Percentiles rank a stretch among this genome's conserved stretches.
Conservation (phyloP, 2,329 filamentous ascomycete genomes). For the Onygenales sp. region DNA sequence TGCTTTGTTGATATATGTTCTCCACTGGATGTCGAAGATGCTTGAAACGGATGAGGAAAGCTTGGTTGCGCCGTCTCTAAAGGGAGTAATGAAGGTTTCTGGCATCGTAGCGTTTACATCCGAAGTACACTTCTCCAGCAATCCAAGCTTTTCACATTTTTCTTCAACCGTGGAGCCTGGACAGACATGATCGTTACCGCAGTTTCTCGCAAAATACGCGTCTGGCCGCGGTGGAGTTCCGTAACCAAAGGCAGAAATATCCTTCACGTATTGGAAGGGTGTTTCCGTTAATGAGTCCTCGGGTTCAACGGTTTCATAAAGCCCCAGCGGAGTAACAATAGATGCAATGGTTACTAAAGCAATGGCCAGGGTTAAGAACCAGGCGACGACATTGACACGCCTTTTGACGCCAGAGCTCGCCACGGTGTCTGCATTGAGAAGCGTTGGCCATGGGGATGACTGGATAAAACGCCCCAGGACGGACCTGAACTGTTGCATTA, state of each 20-base stretch:
- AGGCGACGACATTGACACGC: constrained; percentile 16
- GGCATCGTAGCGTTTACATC: constrained; percentile 23
- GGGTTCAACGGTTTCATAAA: constrained; percentile 29
- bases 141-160: constrained; percentile 2
- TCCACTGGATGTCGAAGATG: constrained; percentile 35
- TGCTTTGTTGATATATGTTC: constrained; percentile 16
- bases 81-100: constrained; percentile 22
- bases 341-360: constrained; percentile 31
- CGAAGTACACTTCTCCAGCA: constrained; percentile 11
- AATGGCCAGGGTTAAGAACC: constrained; percentile 18
- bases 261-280: constrained; percentile 30
- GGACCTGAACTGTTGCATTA: constrained; percentile 17
- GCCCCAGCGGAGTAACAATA: constrained; percentile 37
- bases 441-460: constrained; percentile 32
- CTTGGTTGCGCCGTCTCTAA: constrained; percentile 24
- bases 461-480: constrained; percentile 29
- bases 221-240: constrained; percentile 29
- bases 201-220: constrained; percentile 23
- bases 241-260: constrained; percentile 27
- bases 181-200: constrained; percentile 15
- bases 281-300: constrained; percentile 6
- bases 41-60: constrained; percentile 28
- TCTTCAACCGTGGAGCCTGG: constrained; percentile 13
- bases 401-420: constrained; percentile 22
- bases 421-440: constrained; percentile 32